phyloP scores from a whole-genome alignment of 805 yeast species.

The Nakazawaea holstii region DNA sequence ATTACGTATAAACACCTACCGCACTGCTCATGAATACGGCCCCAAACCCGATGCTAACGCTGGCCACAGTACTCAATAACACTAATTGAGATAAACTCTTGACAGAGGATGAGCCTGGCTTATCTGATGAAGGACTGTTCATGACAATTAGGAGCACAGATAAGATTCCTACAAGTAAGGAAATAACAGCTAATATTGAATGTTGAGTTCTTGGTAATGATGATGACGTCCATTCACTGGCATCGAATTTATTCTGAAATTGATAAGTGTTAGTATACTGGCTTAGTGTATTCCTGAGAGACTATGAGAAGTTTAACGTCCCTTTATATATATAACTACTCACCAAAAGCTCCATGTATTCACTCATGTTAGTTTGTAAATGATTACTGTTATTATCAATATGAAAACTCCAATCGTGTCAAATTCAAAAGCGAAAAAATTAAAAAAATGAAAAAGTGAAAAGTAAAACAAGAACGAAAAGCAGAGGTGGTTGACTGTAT shows the following conservation, averaged over 20 bases:
- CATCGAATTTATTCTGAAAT: conserved; percentile 1
- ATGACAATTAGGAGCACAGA: conserved; percentile 6
- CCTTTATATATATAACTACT: background rate
- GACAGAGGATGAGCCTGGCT: background rate
- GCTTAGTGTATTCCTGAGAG: background rate
- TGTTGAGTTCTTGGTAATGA: conserved; percentile 13
- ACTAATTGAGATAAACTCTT: conserved; percentile 5
- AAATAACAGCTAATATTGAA: conserved; percentile 13
- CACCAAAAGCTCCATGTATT: conserved; percentile 1
- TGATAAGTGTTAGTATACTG: background rate
- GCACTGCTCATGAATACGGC: conserved; percentile 22
- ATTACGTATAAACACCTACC: conserved; percentile 25
- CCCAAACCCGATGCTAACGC: conserved; percentile 22
- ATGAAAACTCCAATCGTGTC: too few species aligned
- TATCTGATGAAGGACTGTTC: background rate
- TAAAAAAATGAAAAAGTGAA: too few species aligned
- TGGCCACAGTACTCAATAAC: conserved; percentile 20
- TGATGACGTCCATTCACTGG: background rate
- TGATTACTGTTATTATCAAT: background rate
- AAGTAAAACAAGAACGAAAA: too few species aligned
- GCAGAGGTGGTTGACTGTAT: too few species aligned
- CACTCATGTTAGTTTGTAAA: background rate
- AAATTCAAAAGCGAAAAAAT: too few species aligned
- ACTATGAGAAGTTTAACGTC: background rate
- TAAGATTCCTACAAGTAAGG: conserved; percentile 12